Evolutionary conservation across 1,284 basidiomycete genomes (phyloP).

Genomic region (Testicularia cyperi): DNA sequence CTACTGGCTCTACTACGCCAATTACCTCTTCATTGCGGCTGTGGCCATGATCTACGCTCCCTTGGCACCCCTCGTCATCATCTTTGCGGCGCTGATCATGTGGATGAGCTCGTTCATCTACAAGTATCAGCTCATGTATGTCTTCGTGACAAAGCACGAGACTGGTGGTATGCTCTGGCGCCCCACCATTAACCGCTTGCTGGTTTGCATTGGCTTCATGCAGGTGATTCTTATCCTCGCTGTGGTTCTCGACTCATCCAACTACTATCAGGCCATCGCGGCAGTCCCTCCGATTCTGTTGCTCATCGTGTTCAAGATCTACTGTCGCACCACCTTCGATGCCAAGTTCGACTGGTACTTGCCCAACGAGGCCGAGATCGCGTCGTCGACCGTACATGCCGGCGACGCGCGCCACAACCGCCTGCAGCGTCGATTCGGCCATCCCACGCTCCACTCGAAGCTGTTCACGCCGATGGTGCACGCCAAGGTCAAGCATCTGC

Average conservation of each 20-base stretch:
- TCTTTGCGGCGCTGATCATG: slow-evolving; percentile 48
- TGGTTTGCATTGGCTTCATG: slow-evolving; percentile 56
- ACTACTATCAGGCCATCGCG: slow-evolving; percentile 47
- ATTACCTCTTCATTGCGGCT: slow-evolving; percentile 54
- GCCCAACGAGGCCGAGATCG: slow-evolving; percentile 49
- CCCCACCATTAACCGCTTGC: slow-evolving; percentile 53
- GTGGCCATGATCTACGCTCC: slow-evolving; percentile 55
- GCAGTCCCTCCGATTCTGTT: slow-evolving; percentile 51
- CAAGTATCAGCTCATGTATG: slow-evolving; percentile 61
- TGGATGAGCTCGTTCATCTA: slow-evolving; percentile 51
- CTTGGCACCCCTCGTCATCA: slow-evolving; percentile 51
- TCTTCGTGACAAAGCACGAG: slow-evolving; percentile 58
- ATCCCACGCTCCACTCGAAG: slow-evolving; percentile 52
- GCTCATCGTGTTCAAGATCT: slow-evolving; percentile 54
- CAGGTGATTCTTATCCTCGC: slow-evolving; percentile 54
- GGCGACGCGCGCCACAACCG: slow-evolving; percentile 51
- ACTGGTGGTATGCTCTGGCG: slow-evolving; percentile 59
- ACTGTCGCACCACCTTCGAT: slow-evolving; percentile 49
- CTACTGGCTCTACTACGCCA: slow-evolving; percentile 77
- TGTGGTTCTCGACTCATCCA: slow-evolving; percentile 40
- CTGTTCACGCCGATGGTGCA: slow-evolving; percentile 56
- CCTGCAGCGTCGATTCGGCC: slow-evolving; percentile 57
- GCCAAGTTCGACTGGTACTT: slow-evolving; percentile 55
- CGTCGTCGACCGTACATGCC: slow-evolving; percentile 38
- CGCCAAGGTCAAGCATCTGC: slow-evolving; percentile 47